Evolutionary conservation across 495 filamentous ascomycete genomes (phyloP).

Genomic region (Podospora appendiculata): DNA sequence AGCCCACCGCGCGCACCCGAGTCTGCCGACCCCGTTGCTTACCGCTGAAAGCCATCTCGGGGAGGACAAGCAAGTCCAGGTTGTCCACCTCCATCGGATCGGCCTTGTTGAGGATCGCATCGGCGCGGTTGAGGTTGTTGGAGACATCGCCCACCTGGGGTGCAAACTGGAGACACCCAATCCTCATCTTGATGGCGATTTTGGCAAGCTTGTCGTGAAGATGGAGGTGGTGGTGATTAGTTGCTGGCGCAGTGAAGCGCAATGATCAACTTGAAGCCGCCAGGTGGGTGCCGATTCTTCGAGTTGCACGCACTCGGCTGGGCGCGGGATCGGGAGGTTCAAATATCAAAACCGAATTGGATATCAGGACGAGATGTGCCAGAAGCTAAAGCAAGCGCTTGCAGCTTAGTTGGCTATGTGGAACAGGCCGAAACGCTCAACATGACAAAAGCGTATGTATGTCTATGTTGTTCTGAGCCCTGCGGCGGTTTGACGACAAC

Average conservation of each 20-base stretch:
- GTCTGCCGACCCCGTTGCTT: conserved; percentile 17
- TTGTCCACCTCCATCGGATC: conserved; percentile 47
- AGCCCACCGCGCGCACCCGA: too few relatives aligned
- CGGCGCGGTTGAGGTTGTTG: conserved; percentile 66
- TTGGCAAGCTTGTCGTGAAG: neutral
- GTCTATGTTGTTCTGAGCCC: too few relatives aligned
- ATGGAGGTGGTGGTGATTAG: neutral
- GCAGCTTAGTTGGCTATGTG: neutral
- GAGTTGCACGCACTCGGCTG: neutral
- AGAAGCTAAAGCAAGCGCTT: neutral
- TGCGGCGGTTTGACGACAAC: too few relatives aligned
- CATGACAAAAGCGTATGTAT: too few relatives aligned
- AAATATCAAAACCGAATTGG: neutral
- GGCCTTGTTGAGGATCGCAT: conserved; percentile 56
- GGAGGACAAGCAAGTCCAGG: conserved; percentile 69
- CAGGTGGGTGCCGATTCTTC: neutral
- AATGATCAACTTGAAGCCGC: neutral
- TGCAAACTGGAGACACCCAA: conserved; percentile 75
- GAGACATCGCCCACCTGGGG: conserved; percentile 67
- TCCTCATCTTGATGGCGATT: conserved; percentile 50
- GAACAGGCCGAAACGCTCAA: neutral
- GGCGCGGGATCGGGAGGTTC: neutral
- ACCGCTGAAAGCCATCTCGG: conserved; percentile 87
- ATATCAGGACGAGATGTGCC: neutral
- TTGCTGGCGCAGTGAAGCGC: too few relatives aligned